Conservation (phyloP, 176 grass and related monocot genomes). For the Musa itinerans region DNA sequence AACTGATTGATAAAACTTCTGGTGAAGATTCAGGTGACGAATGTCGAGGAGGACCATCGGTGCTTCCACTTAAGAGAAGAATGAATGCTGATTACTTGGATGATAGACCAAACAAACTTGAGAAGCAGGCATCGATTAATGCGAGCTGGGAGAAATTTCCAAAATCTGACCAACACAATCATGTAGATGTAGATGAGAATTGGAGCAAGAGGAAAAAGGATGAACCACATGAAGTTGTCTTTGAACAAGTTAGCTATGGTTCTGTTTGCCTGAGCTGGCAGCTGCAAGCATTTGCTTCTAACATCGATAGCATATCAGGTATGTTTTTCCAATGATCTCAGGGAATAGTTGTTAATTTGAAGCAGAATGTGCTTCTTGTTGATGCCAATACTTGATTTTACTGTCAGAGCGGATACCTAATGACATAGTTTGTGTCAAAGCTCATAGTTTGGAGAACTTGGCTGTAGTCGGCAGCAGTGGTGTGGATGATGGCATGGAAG, state of each 20-base stretch:
- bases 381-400: neutral
- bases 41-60: neutral
- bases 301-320: neutral
- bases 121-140: conserved; percentile 8
- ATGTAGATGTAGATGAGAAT: neutral
- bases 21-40: conserved; percentile 21
- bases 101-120: neutral
- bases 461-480: too few species aligned
- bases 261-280: too few species aligned
- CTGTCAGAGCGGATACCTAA: neutral
- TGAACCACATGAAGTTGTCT: too few species aligned
- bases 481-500: neutral
- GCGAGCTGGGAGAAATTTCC: conserved; percentile 23
- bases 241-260: too few species aligned
- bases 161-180: neutral
- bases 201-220: too few species aligned
- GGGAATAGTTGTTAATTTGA: neutral
- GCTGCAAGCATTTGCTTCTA: neutral
- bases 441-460: neutral
- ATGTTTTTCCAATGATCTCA: neutral
- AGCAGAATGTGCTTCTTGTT: neutral
- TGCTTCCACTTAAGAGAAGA: conserved; percentile 8
- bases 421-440: neutral
- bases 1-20: conserved; percentile 34
- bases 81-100: neutral